Percentiles rank a stretch among this genome's conserved stretches.
Conservation (phyloP, 345 rosid genomes). For the Eucalyptus polyanthemos region DNA sequence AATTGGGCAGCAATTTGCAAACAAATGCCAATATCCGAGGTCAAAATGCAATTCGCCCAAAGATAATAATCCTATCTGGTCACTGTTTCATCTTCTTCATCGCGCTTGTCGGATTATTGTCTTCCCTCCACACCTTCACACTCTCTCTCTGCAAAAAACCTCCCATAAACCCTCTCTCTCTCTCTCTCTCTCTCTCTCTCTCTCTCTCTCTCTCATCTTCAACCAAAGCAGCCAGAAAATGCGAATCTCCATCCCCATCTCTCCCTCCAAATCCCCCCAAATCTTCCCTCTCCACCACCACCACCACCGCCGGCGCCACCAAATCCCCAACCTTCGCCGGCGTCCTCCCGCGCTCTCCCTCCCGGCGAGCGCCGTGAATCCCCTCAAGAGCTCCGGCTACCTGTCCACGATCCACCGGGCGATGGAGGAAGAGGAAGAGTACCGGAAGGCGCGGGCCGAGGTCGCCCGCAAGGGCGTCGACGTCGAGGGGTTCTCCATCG, state of each 20-base stretch:
- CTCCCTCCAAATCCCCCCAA: conserved; percentile 20
- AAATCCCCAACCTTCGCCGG: neutral
- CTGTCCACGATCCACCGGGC: conserved; percentile 63
- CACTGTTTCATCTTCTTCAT: neutral
- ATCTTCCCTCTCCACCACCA: conserved; percentile 19
- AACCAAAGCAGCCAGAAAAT: neutral
- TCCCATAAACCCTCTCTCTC: neutral
- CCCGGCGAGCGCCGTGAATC: conserved; percentile 12
- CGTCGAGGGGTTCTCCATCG: conserved; percentile 68
- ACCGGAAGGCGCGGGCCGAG: conserved; percentile 76
- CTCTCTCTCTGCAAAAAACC: neutral
- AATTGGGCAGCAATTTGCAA: neutral
- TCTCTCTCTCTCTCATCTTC: neutral
- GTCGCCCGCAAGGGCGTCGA: conserved; percentile 59
- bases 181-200: neutral
- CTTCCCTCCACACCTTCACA: neutral
- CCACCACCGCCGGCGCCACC: conserved; percentile 4
- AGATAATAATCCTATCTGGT: neutral
- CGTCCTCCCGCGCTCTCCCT: neutral
- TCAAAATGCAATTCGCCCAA: neutral
- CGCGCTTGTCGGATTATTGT: neutral
- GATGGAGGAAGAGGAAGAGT: conserved; percentile 80
- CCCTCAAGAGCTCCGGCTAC: conserved; percentile 26
- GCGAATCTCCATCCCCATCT: conserved; percentile 23
- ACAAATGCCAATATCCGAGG: neutral